phyloP scores from a whole-genome alignment of 805 yeast genomes.

The Phaffomyces thermotolerans region DNA sequence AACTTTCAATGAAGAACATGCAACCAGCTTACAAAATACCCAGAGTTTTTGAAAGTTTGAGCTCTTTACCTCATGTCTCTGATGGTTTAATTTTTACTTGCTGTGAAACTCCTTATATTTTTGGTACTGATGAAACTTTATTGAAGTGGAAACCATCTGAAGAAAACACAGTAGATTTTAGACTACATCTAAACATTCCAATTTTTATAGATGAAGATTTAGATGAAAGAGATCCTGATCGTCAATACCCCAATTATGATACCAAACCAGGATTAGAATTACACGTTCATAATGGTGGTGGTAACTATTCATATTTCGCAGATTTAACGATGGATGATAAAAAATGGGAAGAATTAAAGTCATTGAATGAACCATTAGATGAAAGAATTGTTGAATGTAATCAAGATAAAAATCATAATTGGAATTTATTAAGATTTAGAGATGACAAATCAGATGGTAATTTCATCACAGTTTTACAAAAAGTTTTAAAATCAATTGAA shows the following conservation, averaged over 20 bases:
- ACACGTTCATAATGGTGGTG: constrained; percentile 69
- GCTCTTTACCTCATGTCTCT: constrained; percentile 73
- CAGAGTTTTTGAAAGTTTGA: constrained; percentile 65
- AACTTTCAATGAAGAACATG: constrained; percentile 83
- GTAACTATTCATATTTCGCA: constrained; percentile 58
- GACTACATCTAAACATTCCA: constrained; percentile 56
- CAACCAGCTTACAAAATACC: constrained; percentile 70
- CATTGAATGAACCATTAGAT: constrained; percentile 70
- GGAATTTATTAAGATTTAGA: constrained; percentile 85
- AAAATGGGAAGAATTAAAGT: constrained; percentile 76
- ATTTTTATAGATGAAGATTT: constrained; percentile 53
- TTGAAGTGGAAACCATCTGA: constrained; percentile 97
- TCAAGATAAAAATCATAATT: constrained; percentile 49
- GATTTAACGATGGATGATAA: constrained; percentile 54
- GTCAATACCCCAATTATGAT: constrained; percentile 76
- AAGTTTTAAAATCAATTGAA: constrained; percentile 73
- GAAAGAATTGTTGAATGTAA: constrained; percentile 86
- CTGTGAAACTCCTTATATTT: constrained; percentile 75
- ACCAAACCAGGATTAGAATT: constrained; percentile 64
- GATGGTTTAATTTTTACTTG: constrained; percentile 95
- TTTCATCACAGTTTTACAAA: constrained; percentile 72
- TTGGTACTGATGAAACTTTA: constrained; percentile 82
- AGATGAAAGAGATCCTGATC: constrained; percentile 53
- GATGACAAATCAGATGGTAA: constrained; percentile 91
- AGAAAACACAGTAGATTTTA: constrained; percentile 90